A percentile compares a stretch with the other conserved stretches of the same genome.
Evolutionary conservation across 108 stramenopile species (phyloP).

Genomic region (Skeletonema marinoi): DNA sequence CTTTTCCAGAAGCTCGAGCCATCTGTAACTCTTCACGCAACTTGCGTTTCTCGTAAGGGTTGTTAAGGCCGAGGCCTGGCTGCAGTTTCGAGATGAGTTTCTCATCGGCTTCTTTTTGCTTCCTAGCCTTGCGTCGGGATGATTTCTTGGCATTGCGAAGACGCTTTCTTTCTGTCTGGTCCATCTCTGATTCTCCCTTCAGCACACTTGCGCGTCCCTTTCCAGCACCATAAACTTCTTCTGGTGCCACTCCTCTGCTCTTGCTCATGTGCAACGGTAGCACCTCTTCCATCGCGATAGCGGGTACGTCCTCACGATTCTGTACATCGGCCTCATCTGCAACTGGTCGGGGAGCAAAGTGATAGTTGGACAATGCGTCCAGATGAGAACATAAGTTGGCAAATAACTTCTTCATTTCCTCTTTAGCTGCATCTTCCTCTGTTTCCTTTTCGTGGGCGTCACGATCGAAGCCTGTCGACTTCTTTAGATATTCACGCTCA

Average conservation of each 20-base stretch:
- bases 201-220: slow-evolving; percentile 88
- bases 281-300: slow-evolving; percentile 98
- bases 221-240: slow-evolving; percentile 92
- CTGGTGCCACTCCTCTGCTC: slow-evolving; percentile 91
- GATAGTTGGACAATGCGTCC: slow-evolving; percentile 97
- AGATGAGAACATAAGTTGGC: slow-evolving; percentile 90
- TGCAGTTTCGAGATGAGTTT: slow-evolving; percentile 87
- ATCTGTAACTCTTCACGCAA: slow-evolving; percentile 82
- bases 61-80: slow-evolving; percentile 92
- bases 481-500: slow-evolving; percentile 93
- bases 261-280: slow-evolving; percentile 91
- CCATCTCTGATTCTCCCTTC: slow-evolving; percentile 87
- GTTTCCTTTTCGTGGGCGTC: slow-evolving; percentile 80
- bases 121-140: slow-evolving; percentile 86
- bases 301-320: slow-evolving; percentile 70
- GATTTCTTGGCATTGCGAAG: slow-evolving; percentile 90
- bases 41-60: slow-evolving; percentile 94
- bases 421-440: slow-evolving; percentile 84
- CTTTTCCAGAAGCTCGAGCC: slow-evolving; percentile 84
- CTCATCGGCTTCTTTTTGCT: slow-evolving; percentile 87
- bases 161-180: slow-evolving; percentile 86
- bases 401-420: slow-evolving; percentile 87
- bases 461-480: slow-evolving; percentile 82
- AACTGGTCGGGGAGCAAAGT: slow-evolving; percentile 94
- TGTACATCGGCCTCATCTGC: slow-evolving; percentile 89